phyloP scores from a whole-genome alignment of 2,329 filamentous ascomycete species.

The Claviceps arundinis region DNA sequence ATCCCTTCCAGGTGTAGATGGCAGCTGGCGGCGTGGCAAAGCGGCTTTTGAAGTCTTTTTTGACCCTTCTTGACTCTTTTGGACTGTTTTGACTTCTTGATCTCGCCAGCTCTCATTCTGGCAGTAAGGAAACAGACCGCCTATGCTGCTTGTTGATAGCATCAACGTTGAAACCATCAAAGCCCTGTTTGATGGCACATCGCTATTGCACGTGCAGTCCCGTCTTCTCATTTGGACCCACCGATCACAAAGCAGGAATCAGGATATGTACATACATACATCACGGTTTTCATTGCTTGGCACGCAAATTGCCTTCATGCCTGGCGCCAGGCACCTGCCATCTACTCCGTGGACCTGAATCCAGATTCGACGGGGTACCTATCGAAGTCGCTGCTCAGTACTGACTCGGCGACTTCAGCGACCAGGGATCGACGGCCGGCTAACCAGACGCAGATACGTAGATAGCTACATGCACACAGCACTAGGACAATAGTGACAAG shows the following conservation, averaged over 20 bases:
- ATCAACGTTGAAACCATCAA: neutral
- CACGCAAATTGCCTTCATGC: neutral
- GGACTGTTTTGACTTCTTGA: too few species aligned
- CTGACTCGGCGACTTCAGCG: neutral
- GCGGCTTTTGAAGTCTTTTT: too few species aligned
- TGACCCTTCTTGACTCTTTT: too few species aligned
- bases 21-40: too few species aligned
- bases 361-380: neutral
- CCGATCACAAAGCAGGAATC: neutral
- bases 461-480: neutral
- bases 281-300: neutral
- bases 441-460: neutral
- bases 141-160: neutral
- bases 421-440: neutral
- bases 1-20: too few species aligned
- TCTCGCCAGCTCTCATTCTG: too few species aligned
- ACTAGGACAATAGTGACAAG: neutral
- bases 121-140: neutral
- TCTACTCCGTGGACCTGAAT: neutral
- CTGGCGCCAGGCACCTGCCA: neutral
- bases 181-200: too few species aligned
- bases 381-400: neutral
- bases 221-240: neutral
- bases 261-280: too few species aligned
- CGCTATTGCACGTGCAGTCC: neutral